A percentile compares a stretch with the other conserved stretches of the same genome.
phyloP scores from a whole-genome alignment of 306 rosid species.

The Rosa rugosa region DNA sequence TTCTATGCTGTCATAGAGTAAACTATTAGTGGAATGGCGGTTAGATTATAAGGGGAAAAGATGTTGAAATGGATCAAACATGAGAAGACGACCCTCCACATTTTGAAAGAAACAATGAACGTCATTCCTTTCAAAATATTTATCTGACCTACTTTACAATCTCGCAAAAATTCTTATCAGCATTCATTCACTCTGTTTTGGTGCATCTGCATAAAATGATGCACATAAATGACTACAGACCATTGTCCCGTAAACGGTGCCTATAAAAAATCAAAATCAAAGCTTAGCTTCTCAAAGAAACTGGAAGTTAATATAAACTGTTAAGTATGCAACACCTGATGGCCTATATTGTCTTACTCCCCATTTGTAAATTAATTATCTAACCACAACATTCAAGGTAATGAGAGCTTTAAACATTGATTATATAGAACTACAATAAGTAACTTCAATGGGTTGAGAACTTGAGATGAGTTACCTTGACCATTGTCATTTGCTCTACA shows the following conservation, averaged over 20 bases:
- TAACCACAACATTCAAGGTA: not conserved
- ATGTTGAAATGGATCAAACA: not conserved
- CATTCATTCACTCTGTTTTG: not conserved
- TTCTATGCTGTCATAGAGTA: not conserved
- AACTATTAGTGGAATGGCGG: not conserved
- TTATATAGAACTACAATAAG: not conserved
- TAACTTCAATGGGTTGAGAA: constrained; percentile 3
- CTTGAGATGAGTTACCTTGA: constrained; percentile 61
- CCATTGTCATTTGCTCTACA: constrained; percentile 96
- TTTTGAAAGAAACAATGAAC: not conserved
- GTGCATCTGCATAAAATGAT: not conserved
- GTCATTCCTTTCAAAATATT: not conserved
- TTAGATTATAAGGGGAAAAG: not conserved
- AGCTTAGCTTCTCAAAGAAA: not conserved
- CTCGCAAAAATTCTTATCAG: not conserved
- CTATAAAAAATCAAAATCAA: not conserved
- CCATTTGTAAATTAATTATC: not conserved
- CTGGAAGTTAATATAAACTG: not conserved
- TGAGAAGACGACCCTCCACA: not conserved
- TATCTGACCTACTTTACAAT: not conserved
- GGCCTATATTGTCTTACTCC: not conserved
- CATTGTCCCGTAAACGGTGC: not conserved
- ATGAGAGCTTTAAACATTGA: not conserved
- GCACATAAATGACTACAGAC: not conserved
- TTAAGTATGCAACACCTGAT: not conserved